A percentile compares a stretch with the other conserved stretches of the same genome.
Evolutionary conservation across 176 grass and related monocot species (phyloP).

Genomic region (Pontederia crassipes): DNA sequence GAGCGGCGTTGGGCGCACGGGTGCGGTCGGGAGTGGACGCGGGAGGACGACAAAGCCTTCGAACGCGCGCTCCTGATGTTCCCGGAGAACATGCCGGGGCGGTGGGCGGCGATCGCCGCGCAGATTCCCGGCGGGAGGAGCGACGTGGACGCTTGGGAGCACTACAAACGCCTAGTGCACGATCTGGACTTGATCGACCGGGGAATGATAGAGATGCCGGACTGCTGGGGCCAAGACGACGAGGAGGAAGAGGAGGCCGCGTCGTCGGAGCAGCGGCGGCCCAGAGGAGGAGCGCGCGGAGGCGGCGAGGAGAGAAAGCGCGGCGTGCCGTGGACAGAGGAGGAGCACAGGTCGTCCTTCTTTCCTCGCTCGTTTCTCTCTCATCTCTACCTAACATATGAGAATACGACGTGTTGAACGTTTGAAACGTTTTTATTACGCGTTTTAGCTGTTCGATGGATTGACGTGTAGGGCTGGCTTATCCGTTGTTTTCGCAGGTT

Average conservation of each 20-base stretch:
- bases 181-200: constrained; percentile 73
- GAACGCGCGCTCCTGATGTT: constrained; percentile 56
- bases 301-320: no score
- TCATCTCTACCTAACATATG: background rate
- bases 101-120: constrained; percentile 53
- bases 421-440: background rate
- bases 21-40: constrained; percentile 37
- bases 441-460: background rate
- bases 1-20: background rate
- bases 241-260: no score
- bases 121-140: constrained; percentile 35
- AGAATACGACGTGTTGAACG: no score
- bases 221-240: constrained; percentile 29
- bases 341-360: no score
- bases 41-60: constrained; percentile 81
- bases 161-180: constrained; percentile 56
- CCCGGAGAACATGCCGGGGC: constrained; percentile 43
- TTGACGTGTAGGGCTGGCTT: background rate
- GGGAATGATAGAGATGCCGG: constrained; percentile 44
- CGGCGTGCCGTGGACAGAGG: no score
- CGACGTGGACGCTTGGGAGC: constrained; percentile 39
- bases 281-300: no score
- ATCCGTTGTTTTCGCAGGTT: constrained; percentile 23
- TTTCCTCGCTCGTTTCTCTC: background rate
- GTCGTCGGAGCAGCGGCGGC: no score